Evolutionary conservation across 805 yeast genomes (phyloP).

Genomic region (Debaryomyces castellii): DNA sequence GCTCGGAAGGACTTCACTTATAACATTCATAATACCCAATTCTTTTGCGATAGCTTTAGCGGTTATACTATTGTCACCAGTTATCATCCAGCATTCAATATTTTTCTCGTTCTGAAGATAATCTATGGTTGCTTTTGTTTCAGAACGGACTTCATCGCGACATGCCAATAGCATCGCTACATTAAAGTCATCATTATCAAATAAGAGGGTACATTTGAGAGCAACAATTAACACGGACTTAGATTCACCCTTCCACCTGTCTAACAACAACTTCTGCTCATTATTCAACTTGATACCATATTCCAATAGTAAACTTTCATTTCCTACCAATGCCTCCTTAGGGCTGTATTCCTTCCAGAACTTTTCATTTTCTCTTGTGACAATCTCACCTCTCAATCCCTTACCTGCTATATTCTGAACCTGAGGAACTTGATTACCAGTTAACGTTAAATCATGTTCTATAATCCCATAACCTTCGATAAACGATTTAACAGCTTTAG

Average conservation of each 20-base stretch:
- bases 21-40: slow-evolving; percentile 57
- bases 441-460: slow-evolving; percentile 13
- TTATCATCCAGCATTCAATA: slow-evolving; percentile 70
- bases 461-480: slow-evolving; percentile 30
- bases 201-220: slow-evolving; percentile 26
- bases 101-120: slow-evolving; percentile 36
- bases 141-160: slow-evolving; percentile 60
- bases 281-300: slow-evolving; percentile 37
- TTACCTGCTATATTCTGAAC: slow-evolving; percentile 59
- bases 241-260: slow-evolving; percentile 60
- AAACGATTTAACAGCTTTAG: slow-evolving; percentile 50
- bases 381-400: slow-evolving; percentile 51
- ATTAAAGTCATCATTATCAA: slow-evolving; percentile 28
- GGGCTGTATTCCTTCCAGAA: slow-evolving; percentile 35
- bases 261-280: slow-evolving; percentile 33
- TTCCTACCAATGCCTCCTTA: slow-evolving; percentile 51
- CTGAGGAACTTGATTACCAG: slow-evolving; percentile 41
- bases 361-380: slow-evolving; percentile 13
- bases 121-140: slow-evolving; percentile 51
- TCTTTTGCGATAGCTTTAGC: slow-evolving; percentile 67
- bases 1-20: slow-evolving; percentile 72
- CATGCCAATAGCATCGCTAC: slow-evolving; percentile 54
- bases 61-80: slow-evolving; percentile 70
- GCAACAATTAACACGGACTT: slow-evolving; percentile 65
- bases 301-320: slow-evolving; percentile 57